Base-by-base conservation (phyloP, 495 filamentous ascomycete genomes). In the Bacidia gigantensis region DNA sequence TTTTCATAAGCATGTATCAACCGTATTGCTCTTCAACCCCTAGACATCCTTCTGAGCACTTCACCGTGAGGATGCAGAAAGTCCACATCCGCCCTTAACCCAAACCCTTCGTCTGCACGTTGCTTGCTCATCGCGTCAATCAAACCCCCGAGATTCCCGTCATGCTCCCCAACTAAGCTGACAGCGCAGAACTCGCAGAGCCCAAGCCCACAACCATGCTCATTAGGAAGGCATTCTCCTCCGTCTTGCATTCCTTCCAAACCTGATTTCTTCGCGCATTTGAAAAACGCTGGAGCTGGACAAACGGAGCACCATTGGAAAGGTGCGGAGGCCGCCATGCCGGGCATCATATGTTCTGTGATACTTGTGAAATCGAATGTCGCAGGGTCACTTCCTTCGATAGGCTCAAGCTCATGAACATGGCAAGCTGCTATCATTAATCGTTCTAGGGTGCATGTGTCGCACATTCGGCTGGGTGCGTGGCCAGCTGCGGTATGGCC, bases 261-360 rank as follows among this genome's bases (percentile, higher is more conserved):
- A 0, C 22, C 44, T 44, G 64, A 58, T 3, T 39, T 43, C 2
- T 60, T 52, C 14, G 50, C 55, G 44, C 69, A 70, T 35, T 57
- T 57, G 42, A 64, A 68, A 10, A 62, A 60, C 0, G 70, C 71
- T 11, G 69, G 64, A 10, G 53, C 54, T 9, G 65, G 63, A 41
- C 72, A 74, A 9, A 74, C 45, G 11, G 60, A 64, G 56, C 71
- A 73, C 66, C 69, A 74, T 11, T 53, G 40, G 40, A 59, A 62
- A 11, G 49, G 54, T 25, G 46, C 48, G n/a, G 41, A 35, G 0
- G 51, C 56, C 20, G 53, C 48, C 22, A 52, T 32, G 2, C 52
- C 51, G 1, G 55, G 52, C 11, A 56, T 23, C 18, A 72, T 50
- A 40, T 53, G 59, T 0, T 55, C 50, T 35, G 58, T 62, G 0